Conservation (phyloP, 495 filamentous ascomycete genomes). For the Aspergillus funiculosus region DNA sequence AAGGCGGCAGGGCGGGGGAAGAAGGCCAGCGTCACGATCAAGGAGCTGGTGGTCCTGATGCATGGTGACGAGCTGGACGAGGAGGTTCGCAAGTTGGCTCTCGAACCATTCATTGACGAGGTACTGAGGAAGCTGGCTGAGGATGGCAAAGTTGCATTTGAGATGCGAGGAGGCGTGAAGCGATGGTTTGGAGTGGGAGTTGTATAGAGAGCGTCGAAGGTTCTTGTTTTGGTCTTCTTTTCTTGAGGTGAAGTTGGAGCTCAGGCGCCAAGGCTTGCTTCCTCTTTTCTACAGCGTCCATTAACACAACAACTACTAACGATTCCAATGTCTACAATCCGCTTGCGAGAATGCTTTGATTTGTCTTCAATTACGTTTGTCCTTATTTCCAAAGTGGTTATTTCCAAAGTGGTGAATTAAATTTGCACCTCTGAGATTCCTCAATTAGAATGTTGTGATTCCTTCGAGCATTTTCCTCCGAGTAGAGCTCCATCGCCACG, state of each 20-base stretch:
- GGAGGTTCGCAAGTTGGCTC: slow-evolving; percentile 22
- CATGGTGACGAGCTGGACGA: slow-evolving; percentile 30
- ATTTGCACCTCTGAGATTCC: no score
- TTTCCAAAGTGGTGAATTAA: no score
- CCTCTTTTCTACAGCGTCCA: neutral
- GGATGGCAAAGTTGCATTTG: slow-evolving; percentile 46
- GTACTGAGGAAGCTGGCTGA: slow-evolving; percentile 45
- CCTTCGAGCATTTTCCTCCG: no score
- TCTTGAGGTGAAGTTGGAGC: slow-evolving; percentile 1
- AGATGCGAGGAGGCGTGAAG: slow-evolving; percentile 32
- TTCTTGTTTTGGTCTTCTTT: no score
- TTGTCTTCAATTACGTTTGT: no score
- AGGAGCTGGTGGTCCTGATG: slow-evolving; percentile 34
- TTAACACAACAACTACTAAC: neutral
- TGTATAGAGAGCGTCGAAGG: no score
- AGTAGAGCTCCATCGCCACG: no score
- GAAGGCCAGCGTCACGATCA: slow-evolving; percentile 31
- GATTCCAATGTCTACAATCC: neutral
- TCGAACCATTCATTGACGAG: slow-evolving; percentile 46
- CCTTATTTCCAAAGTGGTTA: no score
- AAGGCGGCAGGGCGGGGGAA: slow-evolving; percentile 7
- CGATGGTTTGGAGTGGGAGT: slow-evolving; percentile 36
- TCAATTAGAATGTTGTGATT: no score
- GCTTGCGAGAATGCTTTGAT: no score
- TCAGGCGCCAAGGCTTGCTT: neutral